These are phyloP conservation scores for Teunomyces pallodes DNA, from an alignment of 805 yeast genomes.

Conservation along the genomic window DNA sequence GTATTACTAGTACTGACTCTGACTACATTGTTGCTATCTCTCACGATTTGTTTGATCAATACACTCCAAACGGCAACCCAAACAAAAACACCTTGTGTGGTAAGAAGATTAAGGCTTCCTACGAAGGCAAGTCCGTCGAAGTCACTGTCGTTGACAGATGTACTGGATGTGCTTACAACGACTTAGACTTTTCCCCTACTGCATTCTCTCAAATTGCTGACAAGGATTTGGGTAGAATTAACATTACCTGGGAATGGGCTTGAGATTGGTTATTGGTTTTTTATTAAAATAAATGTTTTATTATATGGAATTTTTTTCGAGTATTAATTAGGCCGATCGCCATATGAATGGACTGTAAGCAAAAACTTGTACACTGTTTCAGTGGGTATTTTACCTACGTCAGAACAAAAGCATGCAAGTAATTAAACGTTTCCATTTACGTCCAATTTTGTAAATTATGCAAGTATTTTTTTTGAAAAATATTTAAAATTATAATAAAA, in stretches of 20 bases:
- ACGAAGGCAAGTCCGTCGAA: slow-evolving; percentile 49
- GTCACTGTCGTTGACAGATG: slow-evolving; percentile 61
- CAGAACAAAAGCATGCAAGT: too few relatives aligned
- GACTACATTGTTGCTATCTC: slow-evolving; percentile 57
- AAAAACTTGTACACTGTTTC: too few relatives aligned
- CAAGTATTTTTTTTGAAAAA: background rate
- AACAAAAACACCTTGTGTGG: slow-evolving; percentile 54
- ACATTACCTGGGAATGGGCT: slow-evolving; percentile 48
- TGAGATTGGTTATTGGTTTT: background rate
- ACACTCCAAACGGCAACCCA: slow-evolving; percentile 32
- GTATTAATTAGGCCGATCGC: too few relatives aligned
- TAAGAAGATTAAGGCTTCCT: slow-evolving; percentile 44
- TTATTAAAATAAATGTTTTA: background rate
- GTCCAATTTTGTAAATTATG: background rate
- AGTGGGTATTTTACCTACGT: too few relatives aligned
- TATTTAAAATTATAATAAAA: background rate
- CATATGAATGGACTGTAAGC: background rate
- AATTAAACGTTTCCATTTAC: too few relatives aligned
- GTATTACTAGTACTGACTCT: slow-evolving; percentile 40
- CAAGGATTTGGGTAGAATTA: slow-evolving; percentile 50
- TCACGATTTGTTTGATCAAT: slow-evolving; percentile 35
- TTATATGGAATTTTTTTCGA: background rate
- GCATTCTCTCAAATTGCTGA: slow-evolving; percentile 55
- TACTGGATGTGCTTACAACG: slow-evolving; percentile 49
- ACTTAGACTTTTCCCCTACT: slow-evolving; percentile 59